phyloP scores from a whole-genome alignment of 2,329 filamentous ascomycete species.

The Cordyceps cicadae region DNA sequence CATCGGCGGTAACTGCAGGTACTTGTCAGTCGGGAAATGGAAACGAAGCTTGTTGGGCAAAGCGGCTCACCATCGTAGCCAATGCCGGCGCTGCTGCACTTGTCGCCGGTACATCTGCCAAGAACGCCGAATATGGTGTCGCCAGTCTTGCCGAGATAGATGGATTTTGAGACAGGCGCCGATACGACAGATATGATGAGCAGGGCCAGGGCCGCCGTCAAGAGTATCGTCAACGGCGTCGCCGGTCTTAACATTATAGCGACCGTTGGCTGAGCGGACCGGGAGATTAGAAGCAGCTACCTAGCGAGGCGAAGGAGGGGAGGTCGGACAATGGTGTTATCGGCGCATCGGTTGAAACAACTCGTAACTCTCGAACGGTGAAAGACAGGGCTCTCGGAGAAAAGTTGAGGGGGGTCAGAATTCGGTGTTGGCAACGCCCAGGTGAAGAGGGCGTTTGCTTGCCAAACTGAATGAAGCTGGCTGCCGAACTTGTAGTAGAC shows the following conservation, averaged over 20 bases:
- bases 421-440: not conserved
- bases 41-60: conserved; percentile 39
- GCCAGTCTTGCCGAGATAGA: conserved; percentile 71
- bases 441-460: not conserved
- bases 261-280: conserved; percentile 13
- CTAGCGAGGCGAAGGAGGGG: not conserved
- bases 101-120: conserved; percentile 63
- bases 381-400: not conserved
- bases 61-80: conserved; percentile 63
- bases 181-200: conserved; percentile 84
- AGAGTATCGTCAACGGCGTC: conserved; percentile 79
- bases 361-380: not conserved
- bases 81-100: conserved; percentile 67
- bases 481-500: not conserved
- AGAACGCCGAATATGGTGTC: conserved; percentile 85
- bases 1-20: conserved; percentile 16
- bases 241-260: conserved; percentile 78
- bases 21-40: not conserved
- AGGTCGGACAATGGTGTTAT: not conserved
- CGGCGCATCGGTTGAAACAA: conserved; percentile 1
- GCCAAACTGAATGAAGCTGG: not conserved
- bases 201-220: conserved; percentile 76
- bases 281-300: conserved; percentile 5
- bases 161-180: conserved; percentile 76
- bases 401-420: not conserved